phyloP scores from a whole-genome alignment of 2,329 filamentous ascomycete species.

The Ascochyta pisi region DNA sequence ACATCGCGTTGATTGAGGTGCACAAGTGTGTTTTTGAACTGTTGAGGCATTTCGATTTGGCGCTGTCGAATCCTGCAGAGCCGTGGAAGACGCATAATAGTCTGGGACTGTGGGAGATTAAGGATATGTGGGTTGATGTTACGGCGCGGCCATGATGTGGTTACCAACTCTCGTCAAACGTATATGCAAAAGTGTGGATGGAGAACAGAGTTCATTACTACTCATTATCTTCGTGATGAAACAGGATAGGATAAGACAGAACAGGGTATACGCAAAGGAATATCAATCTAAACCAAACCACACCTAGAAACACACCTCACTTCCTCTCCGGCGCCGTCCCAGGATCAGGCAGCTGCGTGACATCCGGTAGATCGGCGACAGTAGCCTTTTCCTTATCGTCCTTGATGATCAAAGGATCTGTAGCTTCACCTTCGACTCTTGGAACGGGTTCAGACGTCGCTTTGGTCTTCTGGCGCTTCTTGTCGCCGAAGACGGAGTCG shows the following conservation, averaged over 20 bases:
- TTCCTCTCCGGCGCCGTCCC: constrained; percentile 21
- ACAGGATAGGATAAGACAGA: not conserved
- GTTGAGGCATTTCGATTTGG: constrained; percentile 43
- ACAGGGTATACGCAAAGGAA: constrained; percentile 21
- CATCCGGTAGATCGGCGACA: constrained; percentile 45
- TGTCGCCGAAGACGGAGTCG: constrained; percentile 40
- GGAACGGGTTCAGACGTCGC: not conserved
- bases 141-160: constrained; percentile 20
- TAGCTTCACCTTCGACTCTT: constrained; percentile 16
- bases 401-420: constrained; percentile 40
- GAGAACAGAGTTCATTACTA: not conserved
- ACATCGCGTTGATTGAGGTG: constrained; percentile 48
- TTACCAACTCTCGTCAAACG: not conserved
- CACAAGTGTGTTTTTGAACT: constrained; percentile 53
- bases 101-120: constrained; percentile 40
- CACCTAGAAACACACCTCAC: not conserved
- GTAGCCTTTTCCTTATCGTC: constrained; percentile 34
- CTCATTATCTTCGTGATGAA: not conserved
- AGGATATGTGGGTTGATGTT: constrained; percentile 44
- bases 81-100: constrained; percentile 41
- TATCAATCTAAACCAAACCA: constrained; percentile 30
- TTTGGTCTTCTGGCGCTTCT: constrained; percentile 23
- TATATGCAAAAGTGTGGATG: not conserved
- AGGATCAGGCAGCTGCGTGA: constrained; percentile 47
- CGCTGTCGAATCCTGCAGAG: constrained; percentile 36